Base-by-base conservation (phyloP, 306 rosid species). In the Quercus agrifolia region DNA sequence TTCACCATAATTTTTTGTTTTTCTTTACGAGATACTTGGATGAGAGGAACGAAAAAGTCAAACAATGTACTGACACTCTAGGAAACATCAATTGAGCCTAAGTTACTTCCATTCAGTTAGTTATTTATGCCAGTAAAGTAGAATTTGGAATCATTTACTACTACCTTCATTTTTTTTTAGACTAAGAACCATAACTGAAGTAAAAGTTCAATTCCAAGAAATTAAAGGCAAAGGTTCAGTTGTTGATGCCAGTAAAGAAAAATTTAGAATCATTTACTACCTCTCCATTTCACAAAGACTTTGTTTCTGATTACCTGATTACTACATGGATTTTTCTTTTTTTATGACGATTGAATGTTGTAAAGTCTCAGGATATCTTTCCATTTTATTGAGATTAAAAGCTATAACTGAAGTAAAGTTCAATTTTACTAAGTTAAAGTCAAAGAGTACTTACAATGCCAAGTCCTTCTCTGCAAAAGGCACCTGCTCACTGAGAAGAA, bases 401-500 rank as follows among this genome's bases (percentile, higher is more conserved):
- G 78, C 63, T 80, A 78, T 27, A 44, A 63, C 71, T 23, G 66
- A 77, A 15, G 8, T 77, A 80, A 62, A 74, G 56, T 67, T 38
- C 54, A 68, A 73, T 56, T 56, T 62, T 69, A 46, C 73, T 27
- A 73, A 71, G 81, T 44, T 15, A 79, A 71, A 82, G 56, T 62
- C 56, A 78, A 85, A 68, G 67, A 82, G 81, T 73, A 88, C 96
- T 83, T 92, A 95, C 99, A 90, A 85, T 14, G 92, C 80, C 78
- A 90, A 86, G 86, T 88, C 85, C 84, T 89, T 86, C 59, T 23
- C 81, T 49, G 90, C 83, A 56, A 95, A 89, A 82, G 99, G 99
- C 89, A 95, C 92, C 88, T 80, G 89, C 89, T 95, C 98, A 15
- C 83, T 78, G 23, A 92, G 88, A 82, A 95, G 92, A 85, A 89